These are phyloP conservation scores for Gleditsia sinensis DNA, from an alignment of 306 rosid species.

Conservation along the genomic window DNA sequence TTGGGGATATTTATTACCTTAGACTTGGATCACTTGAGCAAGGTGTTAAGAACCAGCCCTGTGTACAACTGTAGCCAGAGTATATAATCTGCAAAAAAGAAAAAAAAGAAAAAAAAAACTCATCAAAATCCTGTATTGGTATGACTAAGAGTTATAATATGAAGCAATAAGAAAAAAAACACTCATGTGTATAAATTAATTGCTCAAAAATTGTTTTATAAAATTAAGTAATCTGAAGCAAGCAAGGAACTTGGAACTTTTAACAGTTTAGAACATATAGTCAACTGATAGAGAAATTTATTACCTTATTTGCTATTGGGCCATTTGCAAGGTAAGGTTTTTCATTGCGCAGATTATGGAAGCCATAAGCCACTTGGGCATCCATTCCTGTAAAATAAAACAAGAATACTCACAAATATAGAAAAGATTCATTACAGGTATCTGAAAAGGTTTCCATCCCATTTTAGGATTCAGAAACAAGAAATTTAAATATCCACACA, in stretches of 20 bases:
- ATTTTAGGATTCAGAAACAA: constrained; percentile 17
- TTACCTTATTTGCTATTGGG: constrained; percentile 90
- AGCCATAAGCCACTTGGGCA: constrained; percentile 96
- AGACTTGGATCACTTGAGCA: constrained; percentile 84
- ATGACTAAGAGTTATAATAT: background rate
- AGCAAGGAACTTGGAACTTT: background rate
- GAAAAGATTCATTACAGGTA: constrained; percentile 23
- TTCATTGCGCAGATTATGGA: constrained; percentile 89
- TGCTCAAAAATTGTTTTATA: constrained; percentile 9
- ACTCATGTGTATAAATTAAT: background rate
- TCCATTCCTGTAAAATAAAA: constrained; percentile 85
- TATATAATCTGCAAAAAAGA: constrained; percentile 63
- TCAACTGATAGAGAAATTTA: constrained; percentile 18
- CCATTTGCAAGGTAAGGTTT: constrained; percentile 93
- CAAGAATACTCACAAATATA: background rate
- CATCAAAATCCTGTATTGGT: constrained; percentile 7
- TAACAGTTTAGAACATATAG: background rate
- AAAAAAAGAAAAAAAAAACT: background rate
- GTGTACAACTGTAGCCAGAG: constrained; percentile 90
- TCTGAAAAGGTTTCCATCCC: constrained; percentile 11
- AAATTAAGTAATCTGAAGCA: constrained; percentile 26
- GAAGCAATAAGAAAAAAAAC: background rate
- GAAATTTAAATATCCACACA: background rate
- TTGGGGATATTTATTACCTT: constrained; percentile 58
- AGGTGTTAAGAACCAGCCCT: constrained; percentile 98